Base-by-base conservation (phyloP, 345 rosid species). In the Jatropha curcas region DNA sequence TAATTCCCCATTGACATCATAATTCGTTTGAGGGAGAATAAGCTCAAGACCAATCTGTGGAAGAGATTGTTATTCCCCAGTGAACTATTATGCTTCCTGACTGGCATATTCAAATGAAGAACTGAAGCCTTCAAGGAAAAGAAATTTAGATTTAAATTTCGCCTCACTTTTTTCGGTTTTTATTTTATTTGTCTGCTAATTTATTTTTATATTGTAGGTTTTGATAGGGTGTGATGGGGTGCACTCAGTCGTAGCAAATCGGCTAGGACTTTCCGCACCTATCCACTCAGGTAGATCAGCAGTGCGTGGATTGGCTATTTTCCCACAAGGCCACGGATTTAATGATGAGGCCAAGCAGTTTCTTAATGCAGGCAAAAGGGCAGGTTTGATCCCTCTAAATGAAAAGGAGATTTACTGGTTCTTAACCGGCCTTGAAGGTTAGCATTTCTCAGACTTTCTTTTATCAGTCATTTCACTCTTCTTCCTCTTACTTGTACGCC, bases 201-300 rank as follows among this genome's bases (percentile, higher is more conserved):
- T 5, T 37, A 37, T 37, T 37, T 10, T 37, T 37, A 4, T 11
- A 1, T 19, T 28, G 14, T 67, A 82, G 84, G 71, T 75, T 37
- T 39, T 83, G 56, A 75, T 86, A 27, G 87, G 87, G 20, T 86
- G 87, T 14, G 85, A 81, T 30, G 86, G 90, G 58, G 60, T 79
- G 52, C 76, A 74, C 62, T 82, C 81, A 7, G 33, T 35, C n/a
- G 82, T 77, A 57, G 84, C 84, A 30, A 33, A 37, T 0, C 76
- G 76, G 84, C 52, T 84, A 24, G 86, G 86, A 27, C 83, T 86
- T 0, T 13, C 80, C 0, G 61, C 33, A 13, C 72, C 78, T 2
- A 60, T 68, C 31, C 55, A 72, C 34, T 71, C 85, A 0, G 84
- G 88, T 0, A 77, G 84, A 63, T 70, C 76, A 3, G 84, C 72